phyloP scores from a whole-genome alignment of 2,329 filamentous ascomycete species.

The Cordyceps tenuipes region DNA sequence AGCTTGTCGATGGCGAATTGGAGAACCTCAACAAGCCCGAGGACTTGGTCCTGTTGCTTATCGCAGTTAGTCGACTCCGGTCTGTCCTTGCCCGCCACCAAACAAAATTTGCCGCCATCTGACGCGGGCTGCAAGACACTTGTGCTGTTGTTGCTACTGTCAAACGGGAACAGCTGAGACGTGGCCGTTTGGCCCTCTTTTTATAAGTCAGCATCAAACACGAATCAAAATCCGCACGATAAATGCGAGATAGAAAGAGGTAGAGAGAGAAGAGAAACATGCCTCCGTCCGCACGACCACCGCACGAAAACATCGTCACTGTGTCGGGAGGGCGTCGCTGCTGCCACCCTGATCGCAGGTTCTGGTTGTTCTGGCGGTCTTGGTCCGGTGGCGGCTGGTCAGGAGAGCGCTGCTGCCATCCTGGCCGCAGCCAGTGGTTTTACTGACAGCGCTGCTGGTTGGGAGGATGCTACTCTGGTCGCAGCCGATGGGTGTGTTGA shows the following conservation, averaged over 20 bases:
- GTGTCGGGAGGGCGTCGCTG: constrained; percentile 25
- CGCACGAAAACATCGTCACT: constrained; percentile 44
- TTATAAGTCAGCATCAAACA: constrained; percentile 14
- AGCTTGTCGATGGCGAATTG: constrained; percentile 1
- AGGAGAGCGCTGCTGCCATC: too few relatives aligned
- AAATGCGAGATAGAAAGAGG: not conserved
- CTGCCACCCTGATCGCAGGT: not conserved
- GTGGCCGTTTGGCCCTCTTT: constrained; percentile 37
- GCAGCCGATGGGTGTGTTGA: not conserved
- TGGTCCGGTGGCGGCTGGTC: too few relatives aligned
- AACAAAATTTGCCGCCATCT: constrained; percentile 33
- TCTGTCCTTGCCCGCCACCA: constrained; percentile 30
- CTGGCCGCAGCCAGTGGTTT: not conserved
- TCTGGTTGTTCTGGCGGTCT: too few relatives aligned
- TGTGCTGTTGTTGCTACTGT: constrained; percentile 23
- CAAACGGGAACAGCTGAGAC: constrained; percentile 42
- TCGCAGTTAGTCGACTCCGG: constrained; percentile 17
- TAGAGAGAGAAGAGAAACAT: constrained; percentile 15
- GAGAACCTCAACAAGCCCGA: constrained; percentile 6
- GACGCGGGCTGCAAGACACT: constrained; percentile 38
- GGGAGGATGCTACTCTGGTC: too few relatives aligned
- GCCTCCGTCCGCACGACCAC: constrained; percentile 41
- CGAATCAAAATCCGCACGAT: not conserved
- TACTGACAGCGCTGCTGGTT: not conserved
- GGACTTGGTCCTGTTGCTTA: constrained; percentile 6